Base-by-base conservation (phyloP, 208 protist species). In the Herpetomonas tarakana region DNA sequence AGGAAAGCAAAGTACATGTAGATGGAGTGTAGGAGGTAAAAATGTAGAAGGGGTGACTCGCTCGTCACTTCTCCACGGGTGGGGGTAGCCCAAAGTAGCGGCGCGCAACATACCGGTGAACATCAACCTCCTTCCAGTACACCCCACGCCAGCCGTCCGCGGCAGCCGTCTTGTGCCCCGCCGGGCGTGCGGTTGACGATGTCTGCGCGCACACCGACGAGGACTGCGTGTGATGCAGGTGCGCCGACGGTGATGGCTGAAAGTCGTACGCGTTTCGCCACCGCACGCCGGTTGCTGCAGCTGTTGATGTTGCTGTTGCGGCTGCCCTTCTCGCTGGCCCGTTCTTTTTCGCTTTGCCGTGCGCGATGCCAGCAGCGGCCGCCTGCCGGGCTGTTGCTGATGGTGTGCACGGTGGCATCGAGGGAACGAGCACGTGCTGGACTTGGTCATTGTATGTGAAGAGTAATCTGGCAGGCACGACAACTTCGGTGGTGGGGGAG, bases 101-200 rank as follows among this genome's bases (percentile, higher is more conserved):
- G 24, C 84, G 78, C 25, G 77, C 71, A 50, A 87, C 52, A 68
- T 94, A 94, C 7, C 84, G 84, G 53, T 89, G 88, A 27, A 92
- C 88, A 52, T 94, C 88, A 4, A 92, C 69, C 67, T 92, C 65
- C 46, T 82, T 49, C 74, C 78, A 94, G 47, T 91, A 76, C 21
- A 64, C 54, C 3, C 78, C 72, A 25, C 82, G 78, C 83, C 84
- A 91, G 30, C 52, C 59, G 16, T 87, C 62, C 29, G 57, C 21
- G 14, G 39, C 16, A 18, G 18, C 19, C 18, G 46, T 16, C 30
- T 46, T 4, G 51, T 51, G 31, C 44, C 50, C 35, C 18, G 22
- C 25, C 9, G 24, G 56, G 6, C 56, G 44, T 18, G 54, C 54
- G 1, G 68, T 60, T 24, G 73, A 72, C 47, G 66, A 64, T 21